phyloP scores from a whole-genome alignment of 2,329 filamentous ascomycete genomes.

The Truncatella angustata region DNA sequence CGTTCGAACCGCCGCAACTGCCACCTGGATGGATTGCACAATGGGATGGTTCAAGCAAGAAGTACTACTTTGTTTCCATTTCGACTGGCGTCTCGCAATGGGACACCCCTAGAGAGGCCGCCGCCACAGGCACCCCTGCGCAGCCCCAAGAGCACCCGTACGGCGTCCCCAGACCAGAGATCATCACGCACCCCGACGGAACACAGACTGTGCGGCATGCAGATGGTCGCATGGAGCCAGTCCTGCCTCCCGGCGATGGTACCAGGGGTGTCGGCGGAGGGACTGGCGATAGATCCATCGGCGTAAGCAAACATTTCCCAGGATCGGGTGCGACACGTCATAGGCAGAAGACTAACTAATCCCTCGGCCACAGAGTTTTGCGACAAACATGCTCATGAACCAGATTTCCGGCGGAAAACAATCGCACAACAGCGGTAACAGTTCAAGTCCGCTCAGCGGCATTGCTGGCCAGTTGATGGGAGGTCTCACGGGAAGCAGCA shows the following conservation, averaged over 20 bases:
- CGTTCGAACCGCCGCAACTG: slow-evolving; percentile 56
- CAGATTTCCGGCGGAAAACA: slow-evolving; percentile 42
- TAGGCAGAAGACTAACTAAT: no score
- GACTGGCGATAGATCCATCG: slow-evolving; percentile 60
- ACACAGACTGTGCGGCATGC: slow-evolving; percentile 59
- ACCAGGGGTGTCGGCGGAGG: slow-evolving; percentile 49
- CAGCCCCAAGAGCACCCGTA: slow-evolving; percentile 60
- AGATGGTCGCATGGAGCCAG: slow-evolving; percentile 61
- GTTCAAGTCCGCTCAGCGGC: slow-evolving; percentile 21
- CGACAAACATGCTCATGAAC: slow-evolving; percentile 54
- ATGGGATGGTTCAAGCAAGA: slow-evolving; percentile 63
- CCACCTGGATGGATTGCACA: slow-evolving; percentile 68
- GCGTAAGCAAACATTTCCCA: slow-evolving; percentile 51
- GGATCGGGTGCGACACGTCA: background rate
- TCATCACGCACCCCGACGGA: slow-evolving; percentile 63
- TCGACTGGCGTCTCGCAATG: slow-evolving; percentile 71
- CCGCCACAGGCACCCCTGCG: slow-evolving; percentile 59
- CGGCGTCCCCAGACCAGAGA: slow-evolving; percentile 49
- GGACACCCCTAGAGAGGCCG: slow-evolving; percentile 67
- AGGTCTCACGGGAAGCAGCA: slow-evolving; percentile 16
- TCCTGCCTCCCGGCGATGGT: slow-evolving; percentile 47
- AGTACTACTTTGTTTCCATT: slow-evolving; percentile 72
- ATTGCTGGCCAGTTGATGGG: slow-evolving; percentile 15
- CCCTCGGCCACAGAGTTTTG: slow-evolving; percentile 47
- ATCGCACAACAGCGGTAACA: slow-evolving; percentile 19